These are phyloP conservation scores for Shiraia bambusicola DNA, from an alignment of 2,329 filamentous ascomycete species.

Conservation along the genomic window DNA sequence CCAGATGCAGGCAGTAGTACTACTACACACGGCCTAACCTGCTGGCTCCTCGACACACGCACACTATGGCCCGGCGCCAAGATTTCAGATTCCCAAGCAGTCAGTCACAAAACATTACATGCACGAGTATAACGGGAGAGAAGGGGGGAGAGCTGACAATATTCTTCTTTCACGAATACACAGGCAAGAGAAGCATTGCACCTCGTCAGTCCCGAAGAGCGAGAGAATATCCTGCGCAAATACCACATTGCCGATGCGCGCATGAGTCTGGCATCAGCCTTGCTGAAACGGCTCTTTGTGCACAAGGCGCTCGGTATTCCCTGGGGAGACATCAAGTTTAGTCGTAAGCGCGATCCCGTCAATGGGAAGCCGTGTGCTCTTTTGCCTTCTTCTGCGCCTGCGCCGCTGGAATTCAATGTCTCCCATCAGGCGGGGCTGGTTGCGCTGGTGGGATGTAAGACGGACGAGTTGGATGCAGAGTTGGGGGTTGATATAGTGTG, in stretches of 20 bases:
- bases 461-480: conserved; percentile 43
- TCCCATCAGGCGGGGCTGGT: conserved; percentile 78
- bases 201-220: conserved; percentile 55
- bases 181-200: conserved; percentile 48
- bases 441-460: conserved; percentile 57
- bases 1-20: too few species aligned
- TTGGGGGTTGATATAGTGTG: conserved; percentile 78
- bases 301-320: conserved; percentile 58
- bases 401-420: conserved; percentile 69
- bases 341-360: conserved; percentile 55
- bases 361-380: conserved; percentile 56
- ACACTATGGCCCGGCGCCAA: conserved; percentile 50
- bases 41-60: conserved; percentile 54
- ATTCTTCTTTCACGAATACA: too few species aligned
- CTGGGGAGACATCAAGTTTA: conserved; percentile 62
- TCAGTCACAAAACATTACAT: too few species aligned
- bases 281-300: conserved; percentile 73
- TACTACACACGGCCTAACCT: conserved; percentile 38
- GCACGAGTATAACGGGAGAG: too few species aligned
- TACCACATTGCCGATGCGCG: conserved; percentile 71
- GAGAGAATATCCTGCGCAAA: conserved; percentile 59
- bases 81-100: conserved; percentile 35
- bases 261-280: conserved; percentile 69
- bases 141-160: too few species aligned
- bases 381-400: conserved; percentile 36